Percentiles rank a stretch among this genome's conserved stretches.
phyloP scores from a whole-genome alignment of 768 basidiomycete species.

The Suillus clintonianus region DNA sequence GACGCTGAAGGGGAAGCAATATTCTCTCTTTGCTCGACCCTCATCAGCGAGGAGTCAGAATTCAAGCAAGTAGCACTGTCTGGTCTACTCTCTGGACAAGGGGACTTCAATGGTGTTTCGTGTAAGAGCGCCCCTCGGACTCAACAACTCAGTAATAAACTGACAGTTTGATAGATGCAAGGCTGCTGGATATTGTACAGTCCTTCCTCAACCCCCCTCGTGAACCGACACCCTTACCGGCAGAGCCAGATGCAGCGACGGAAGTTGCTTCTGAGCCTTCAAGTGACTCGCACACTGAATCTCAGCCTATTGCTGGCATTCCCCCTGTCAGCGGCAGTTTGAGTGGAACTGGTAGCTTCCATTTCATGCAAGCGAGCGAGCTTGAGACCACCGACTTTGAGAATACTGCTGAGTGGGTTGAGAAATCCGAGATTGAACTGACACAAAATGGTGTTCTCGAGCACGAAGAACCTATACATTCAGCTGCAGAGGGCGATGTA shows the following conservation, averaged over 20 bases:
- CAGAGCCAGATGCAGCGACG: conserved; percentile 26
- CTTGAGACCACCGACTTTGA: conserved; percentile 59
- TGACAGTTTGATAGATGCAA: conserved; percentile 49
- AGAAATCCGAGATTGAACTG: conserved; percentile 44
- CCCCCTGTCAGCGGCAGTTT: conserved; percentile 27
- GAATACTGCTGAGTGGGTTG: conserved; percentile 57
- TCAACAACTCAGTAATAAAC: conserved; percentile 3
- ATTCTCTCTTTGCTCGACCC: conserved; percentile 49
- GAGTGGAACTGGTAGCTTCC: conserved; percentile 59
- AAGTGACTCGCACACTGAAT: conserved; percentile 1
- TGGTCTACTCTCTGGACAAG: conserved; percentile 57
- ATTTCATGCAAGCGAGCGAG: conserved; percentile 83
- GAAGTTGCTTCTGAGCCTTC: conserved; percentile 26
- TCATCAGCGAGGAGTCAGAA: conserved; percentile 58
- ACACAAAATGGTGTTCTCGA: conserved; percentile 9
- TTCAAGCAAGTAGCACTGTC: conserved; percentile 51
- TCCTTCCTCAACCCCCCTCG: conserved; percentile 52
- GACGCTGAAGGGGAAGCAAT: conserved; percentile 58
- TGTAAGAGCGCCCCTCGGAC: conserved; percentile 47
- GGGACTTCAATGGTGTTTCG: conserved; percentile 60
- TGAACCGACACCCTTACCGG: conserved; percentile 34
- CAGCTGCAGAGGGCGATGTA: not conserved
- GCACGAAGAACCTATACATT: not conserved
- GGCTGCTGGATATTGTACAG: conserved; percentile 58
- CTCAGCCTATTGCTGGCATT: conserved; percentile 39